These are phyloP conservation scores for Conticribra guillardii DNA, from an alignment of 108 stramenopile genomes.

Conservation along the genomic window DNA sequence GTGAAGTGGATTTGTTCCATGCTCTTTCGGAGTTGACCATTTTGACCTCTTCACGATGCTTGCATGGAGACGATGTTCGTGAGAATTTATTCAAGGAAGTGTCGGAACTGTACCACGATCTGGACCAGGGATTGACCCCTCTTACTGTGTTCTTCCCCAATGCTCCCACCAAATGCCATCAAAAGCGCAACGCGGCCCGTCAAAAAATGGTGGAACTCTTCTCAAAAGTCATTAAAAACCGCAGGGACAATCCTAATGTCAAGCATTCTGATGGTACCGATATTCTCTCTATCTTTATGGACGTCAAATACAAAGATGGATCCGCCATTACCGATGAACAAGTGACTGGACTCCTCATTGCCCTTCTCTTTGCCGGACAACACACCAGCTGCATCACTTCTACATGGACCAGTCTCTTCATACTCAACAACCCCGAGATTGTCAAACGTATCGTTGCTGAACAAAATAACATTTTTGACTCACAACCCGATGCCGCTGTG, in stretches of 20 bases:
- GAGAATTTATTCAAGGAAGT: conserved; percentile 96
- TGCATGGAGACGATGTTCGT: conserved; percentile 98
- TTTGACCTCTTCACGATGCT: conserved; percentile 93
- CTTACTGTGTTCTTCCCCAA: conserved; percentile 97
- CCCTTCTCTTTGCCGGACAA: conserved; percentile 98
- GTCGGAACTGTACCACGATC: conserved; percentile 91
- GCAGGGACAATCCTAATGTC: conserved; percentile 78
- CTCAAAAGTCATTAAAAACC: conserved; percentile 87
- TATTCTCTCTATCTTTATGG: conserved; percentile 96
- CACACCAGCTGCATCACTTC: conserved; percentile 98
- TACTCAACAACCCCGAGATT: conserved; percentile 83
- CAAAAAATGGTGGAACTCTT: conserved; percentile 95
- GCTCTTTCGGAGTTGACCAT: conserved; percentile 95
- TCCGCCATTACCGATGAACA: conserved; percentile 88
- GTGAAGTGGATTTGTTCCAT: conserved; percentile 89
- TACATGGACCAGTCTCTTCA: conserved; percentile 94
- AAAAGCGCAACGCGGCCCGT: conserved; percentile 81
- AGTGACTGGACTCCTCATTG: conserved; percentile 97
- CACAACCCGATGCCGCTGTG: conserved; percentile 36
- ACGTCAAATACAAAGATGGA: conserved; percentile 98
- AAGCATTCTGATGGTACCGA: conserved; percentile 86
- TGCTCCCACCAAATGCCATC: conserved; percentile 92
- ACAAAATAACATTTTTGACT: conserved; percentile 59
- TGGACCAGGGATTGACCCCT: conserved; percentile 98
- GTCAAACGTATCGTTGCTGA: conserved; percentile 85